A percentile compares a stretch with the other conserved stretches of the same genome.
Conservation (phyloP, 179 eudicot species). For the Amaranthus tricolor region DNA sequence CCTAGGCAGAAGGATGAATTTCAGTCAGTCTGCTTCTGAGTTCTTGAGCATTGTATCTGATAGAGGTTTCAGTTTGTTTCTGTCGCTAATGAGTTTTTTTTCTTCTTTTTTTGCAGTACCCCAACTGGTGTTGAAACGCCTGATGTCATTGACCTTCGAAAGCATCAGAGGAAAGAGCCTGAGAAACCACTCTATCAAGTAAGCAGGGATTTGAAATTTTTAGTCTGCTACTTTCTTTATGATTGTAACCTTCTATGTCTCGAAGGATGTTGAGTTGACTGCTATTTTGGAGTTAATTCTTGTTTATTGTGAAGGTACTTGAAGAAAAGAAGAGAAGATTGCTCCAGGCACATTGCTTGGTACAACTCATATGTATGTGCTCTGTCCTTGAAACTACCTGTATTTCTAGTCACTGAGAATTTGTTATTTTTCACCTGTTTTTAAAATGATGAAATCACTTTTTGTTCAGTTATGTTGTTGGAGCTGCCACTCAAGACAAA, state of each 20-base stretch:
- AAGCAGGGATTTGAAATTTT: slow-evolving; percentile 20
- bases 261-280: neutral
- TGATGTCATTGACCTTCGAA: slow-evolving; percentile 98
- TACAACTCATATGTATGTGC: slow-evolving; percentile 74
- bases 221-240: neutral
- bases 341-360: slow-evolving; percentile 89
- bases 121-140: slow-evolving; percentile 99
- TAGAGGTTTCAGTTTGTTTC: neutral
- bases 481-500: slow-evolving; percentile 39
- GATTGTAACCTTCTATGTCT: neutral
- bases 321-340: slow-evolving; percentile 87
- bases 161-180: slow-evolving; percentile 98
- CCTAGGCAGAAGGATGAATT: neutral
- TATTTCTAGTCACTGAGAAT: neutral
- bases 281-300: slow-evolving; percentile 9
- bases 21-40: neutral
- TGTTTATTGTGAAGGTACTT: slow-evolving; percentile 53
- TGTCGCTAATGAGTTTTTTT: neutral
- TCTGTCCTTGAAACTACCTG: neutral
- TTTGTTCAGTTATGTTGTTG: slow-evolving; percentile 35
- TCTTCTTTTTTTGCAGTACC: slow-evolving; percentile 47
- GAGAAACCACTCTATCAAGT: slow-evolving; percentile 96
- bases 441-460: neutral
- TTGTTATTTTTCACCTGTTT: neutral
- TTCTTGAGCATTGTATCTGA: neutral